phyloP scores from a whole-genome alignment of 805 yeast species.

The Ogataea zsoltii region DNA sequence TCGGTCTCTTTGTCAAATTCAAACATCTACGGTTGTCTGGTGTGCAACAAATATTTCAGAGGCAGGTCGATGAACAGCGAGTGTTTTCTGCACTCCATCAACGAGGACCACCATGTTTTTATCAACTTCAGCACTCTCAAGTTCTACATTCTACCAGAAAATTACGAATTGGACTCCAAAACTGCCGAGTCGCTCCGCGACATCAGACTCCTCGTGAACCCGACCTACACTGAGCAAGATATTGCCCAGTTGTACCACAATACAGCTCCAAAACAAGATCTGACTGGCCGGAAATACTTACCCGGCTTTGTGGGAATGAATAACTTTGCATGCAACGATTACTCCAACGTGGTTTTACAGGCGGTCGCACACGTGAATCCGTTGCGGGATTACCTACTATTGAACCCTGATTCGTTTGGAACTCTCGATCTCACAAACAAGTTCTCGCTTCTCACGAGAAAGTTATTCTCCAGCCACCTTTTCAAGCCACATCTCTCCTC shows the following conservation, averaged over 20 bases:
- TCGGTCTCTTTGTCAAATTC: conserved; percentile 57
- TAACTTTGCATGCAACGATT: conserved; percentile 51
- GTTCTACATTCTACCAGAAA: conserved; percentile 65
- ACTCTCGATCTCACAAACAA: conserved; percentile 42
- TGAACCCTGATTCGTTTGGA: conserved; percentile 21
- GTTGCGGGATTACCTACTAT: conserved; percentile 48
- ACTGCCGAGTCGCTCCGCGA: conserved; percentile 45
- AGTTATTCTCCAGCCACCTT: conserved; percentile 63
- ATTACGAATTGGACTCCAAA: conserved; percentile 39
- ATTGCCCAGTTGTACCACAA: conserved; percentile 34
- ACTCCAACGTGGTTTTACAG: conserved; percentile 59
- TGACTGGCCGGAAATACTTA: conserved; percentile 45
- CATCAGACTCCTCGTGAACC: conserved; percentile 53
- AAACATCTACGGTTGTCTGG: conserved; percentile 70
- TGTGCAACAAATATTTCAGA: conserved; percentile 71
- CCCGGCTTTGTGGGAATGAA: conserved; percentile 72
- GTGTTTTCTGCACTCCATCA: conserved; percentile 67
- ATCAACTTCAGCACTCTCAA: conserved; percentile 52
- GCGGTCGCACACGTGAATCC: conserved; percentile 52
- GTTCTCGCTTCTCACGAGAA: conserved; percentile 50
- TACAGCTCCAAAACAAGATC: conserved; percentile 37
- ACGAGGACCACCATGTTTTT: conserved; percentile 62
- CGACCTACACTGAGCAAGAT: conserved; percentile 43
- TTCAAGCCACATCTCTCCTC: conserved; percentile 67
- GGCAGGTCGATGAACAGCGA: conserved; percentile 67